Conservation (phyloP, 768 basidiomycete species). For the Pulveroboletus sp. region DNA sequence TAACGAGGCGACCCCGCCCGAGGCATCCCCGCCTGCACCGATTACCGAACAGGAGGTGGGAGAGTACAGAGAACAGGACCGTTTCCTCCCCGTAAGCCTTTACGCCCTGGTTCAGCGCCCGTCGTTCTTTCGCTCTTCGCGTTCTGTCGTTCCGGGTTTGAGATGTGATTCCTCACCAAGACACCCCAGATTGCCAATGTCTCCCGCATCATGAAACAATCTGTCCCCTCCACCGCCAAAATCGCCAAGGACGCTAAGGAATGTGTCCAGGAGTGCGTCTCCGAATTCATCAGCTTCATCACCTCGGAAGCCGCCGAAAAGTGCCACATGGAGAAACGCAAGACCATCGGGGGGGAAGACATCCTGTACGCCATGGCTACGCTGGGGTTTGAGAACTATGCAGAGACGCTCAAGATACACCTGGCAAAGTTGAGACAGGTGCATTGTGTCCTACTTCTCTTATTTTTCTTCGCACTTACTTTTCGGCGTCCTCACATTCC, state of each 20-base stretch:
- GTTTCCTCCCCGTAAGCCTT: constrained; percentile 74
- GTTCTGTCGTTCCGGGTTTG: not conserved
- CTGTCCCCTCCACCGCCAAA: constrained; percentile 87
- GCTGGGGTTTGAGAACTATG: constrained; percentile 93
- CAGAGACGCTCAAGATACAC: constrained; percentile 88
- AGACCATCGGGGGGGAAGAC: constrained; percentile 97
- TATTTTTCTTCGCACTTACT: not conserved
- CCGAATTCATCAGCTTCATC: constrained; percentile 97
- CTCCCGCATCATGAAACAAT: constrained; percentile 93
- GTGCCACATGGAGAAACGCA: constrained; percentile 90
- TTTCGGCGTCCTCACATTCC: not conserved
- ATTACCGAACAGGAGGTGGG: constrained; percentile 92
- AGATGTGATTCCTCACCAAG: not conserved
- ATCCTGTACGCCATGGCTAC: constrained; percentile 91
- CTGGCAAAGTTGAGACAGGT: constrained; percentile 86
- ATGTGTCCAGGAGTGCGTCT: constrained; percentile 97
- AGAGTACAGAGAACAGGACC: constrained; percentile 92
- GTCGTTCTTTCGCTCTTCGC: not conserved
- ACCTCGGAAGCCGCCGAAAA: constrained; percentile 96
- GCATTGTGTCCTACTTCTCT: not conserved
- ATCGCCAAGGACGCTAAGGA: constrained; percentile 98
- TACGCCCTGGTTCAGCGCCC: not conserved
- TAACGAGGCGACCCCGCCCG: constrained; percentile 31
- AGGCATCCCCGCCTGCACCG: constrained; percentile 54
- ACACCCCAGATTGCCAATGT: constrained; percentile 83